Evolutionary conservation across 2,329 filamentous ascomycete species (phyloP).

Genomic region (Fusarium newnesense): DNA sequence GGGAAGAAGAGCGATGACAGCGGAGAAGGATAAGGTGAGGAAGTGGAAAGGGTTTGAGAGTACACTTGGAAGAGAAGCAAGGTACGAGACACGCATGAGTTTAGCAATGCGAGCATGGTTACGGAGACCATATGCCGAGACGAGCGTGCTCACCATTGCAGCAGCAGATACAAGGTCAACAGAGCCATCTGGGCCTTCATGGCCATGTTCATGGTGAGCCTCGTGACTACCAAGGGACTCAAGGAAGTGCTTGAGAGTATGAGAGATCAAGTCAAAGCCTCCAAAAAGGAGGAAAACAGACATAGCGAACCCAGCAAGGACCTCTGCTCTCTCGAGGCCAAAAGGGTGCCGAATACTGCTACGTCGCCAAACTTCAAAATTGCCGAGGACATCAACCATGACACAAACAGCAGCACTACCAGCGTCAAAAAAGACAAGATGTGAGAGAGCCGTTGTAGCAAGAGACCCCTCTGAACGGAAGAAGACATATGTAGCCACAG

Average conservation of each 20-base stretch:
- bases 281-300: constrained; percentile 97
- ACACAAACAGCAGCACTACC: constrained; percentile 92
- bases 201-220: constrained; percentile 75
- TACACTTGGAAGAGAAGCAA: constrained; percentile 84
- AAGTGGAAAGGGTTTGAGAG: constrained; percentile 96
- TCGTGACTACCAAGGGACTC: constrained; percentile 71
- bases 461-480: constrained; percentile 87
- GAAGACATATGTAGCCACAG: constrained; percentile 85
- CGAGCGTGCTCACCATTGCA: constrained; percentile 82
- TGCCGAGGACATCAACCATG: constrained; percentile 89
- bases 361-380: constrained; percentile 97
- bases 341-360: constrained; percentile 95
- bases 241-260: constrained; percentile 92
- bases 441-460: constrained; percentile 90
- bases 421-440: constrained; percentile 95
- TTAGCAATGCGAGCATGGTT: constrained; percentile 94
- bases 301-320: constrained; percentile 95
- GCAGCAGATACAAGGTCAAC: constrained; percentile 84
- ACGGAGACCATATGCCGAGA: constrained; percentile 86
- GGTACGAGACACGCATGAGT: constrained; percentile 86
- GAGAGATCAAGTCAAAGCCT: constrained; percentile 93
- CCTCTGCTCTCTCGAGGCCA: constrained; percentile 89
- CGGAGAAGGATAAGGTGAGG: constrained; percentile 87
- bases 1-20: constrained; percentile 82
- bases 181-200: constrained; percentile 75